Evolutionary conservation across 257 asterid genomes (phyloP).

Genomic region (Solanum sitiens): DNA sequence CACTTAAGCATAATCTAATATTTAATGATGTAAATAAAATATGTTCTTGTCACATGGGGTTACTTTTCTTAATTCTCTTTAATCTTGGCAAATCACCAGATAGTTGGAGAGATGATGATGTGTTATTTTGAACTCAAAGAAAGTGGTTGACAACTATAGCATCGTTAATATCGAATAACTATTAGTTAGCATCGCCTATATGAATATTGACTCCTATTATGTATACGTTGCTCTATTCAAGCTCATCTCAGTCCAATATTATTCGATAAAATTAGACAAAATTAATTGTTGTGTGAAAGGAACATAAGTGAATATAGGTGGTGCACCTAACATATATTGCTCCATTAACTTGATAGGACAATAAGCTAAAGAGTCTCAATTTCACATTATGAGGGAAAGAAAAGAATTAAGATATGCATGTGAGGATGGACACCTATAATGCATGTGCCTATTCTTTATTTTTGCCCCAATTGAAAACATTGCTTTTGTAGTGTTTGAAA

Average conservation of each 20-base stretch:
- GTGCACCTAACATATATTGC: neutral
- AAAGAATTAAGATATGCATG: conserved; percentile 25
- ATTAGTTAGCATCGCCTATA: neutral
- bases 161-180: neutral
- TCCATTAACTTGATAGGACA: neutral
- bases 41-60: neutral
- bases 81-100: neutral
- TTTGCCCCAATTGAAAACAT: conserved; percentile 8
- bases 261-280: neutral
- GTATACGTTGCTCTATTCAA: neutral
- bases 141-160: neutral
- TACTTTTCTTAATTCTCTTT: neutral
- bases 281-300: neutral
- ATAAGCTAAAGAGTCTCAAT: neutral
- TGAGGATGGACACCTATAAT: conserved; percentile 38
- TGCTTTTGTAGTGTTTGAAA: neutral
- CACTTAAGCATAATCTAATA: neutral
- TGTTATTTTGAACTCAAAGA: neutral
- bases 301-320: neutral
- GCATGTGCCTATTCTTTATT: conserved; percentile 23
- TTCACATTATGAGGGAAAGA: conserved; percentile 8
- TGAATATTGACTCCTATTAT: neutral
- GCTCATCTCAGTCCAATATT: neutral
- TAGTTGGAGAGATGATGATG: neutral
- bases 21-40: neutral